Evolutionary conservation across 2,329 filamentous ascomycete species (phyloP), one percentile per base, ranked within the genome.

Genomic region (Venturia oleaginea): DNA sequence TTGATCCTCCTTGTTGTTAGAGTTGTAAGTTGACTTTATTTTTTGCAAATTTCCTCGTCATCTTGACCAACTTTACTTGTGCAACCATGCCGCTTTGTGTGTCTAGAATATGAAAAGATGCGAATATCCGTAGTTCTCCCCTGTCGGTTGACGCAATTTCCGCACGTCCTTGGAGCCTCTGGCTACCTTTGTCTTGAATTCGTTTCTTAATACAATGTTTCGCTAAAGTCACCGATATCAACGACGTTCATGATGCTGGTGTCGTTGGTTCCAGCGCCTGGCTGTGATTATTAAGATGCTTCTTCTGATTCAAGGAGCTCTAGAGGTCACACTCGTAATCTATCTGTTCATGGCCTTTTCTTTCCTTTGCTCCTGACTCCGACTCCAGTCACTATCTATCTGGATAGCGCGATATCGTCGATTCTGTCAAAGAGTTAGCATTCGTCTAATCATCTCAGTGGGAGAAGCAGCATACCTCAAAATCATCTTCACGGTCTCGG

Each of bases 401-500:
- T 57, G 10, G 51, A 57, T 57, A 57, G 51, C 30, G 51, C 51
- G 51, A 57, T 57, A 57, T 57, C 51, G 51, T 57, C 51, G 27
- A 57, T 57, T 34, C 51, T 57, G 19, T 34, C 51, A 32, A 19
- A 34, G 8, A 34, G 19, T 62, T 62, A 48, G 32, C 24, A 5
- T 17, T 32, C 22, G 27, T 32, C 13, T 62, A 7, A 60, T 40
- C 48, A 27, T 40, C 71, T 34, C 71, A 87, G 74, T 62, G 83
- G 84, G 76, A 87, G 86, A 72, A 51, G 87, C 84, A 72, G 86
- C 85, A 74, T 88, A 88, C 74, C 86, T 81, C 73, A 89, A 78
- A 73, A 88, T 87, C 91, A 96, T 94, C 86, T 97, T 99, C 71
- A 97, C 94, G 67, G 94, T 99, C 84, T 99, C 94, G 8, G 93